These are phyloP conservation scores for Colletotrichum tropicale DNA, from an alignment of 2,329 filamentous ascomycete genomes.

Conservation along the genomic window DNA sequence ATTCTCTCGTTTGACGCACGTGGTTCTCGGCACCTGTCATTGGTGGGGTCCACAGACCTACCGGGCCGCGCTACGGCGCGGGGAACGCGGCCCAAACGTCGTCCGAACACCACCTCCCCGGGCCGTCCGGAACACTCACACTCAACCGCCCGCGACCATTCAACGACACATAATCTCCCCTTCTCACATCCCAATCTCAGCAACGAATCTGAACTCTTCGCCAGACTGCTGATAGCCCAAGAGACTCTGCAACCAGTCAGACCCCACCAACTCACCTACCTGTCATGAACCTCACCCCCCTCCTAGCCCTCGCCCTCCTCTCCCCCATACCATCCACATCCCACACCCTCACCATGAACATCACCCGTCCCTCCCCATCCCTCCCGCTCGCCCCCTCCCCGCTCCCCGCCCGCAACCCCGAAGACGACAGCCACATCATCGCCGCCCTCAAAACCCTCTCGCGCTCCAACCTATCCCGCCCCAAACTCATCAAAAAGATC, in stretches of 20 bases:
- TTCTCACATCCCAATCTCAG: background rate
- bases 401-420: too few species aligned
- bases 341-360: slow-evolving; percentile 26
- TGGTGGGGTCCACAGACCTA: background rate
- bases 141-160: background rate
- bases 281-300: background rate
- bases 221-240: too few species aligned
- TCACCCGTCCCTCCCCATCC: slow-evolving; percentile 33
- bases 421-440: too few species aligned
- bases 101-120: background rate
- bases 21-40: background rate
- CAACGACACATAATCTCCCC: background rate
- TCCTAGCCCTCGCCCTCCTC: background rate
- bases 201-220: background rate
- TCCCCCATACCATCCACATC: too few species aligned
- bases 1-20: background rate
- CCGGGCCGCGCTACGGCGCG: background rate
- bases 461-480: slow-evolving; percentile 33
- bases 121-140: background rate
- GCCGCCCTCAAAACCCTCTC: slow-evolving; percentile 23
- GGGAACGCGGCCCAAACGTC: background rate
- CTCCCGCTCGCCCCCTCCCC: slow-evolving; percentile 31
- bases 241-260: background rate
- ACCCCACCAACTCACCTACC: background rate
- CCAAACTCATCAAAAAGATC: slow-evolving; percentile 46